These are phyloP conservation scores for Wilcoxina mikolae DNA, from an alignment of 495 filamentous ascomycete genomes.

Conservation along the genomic window DNA sequence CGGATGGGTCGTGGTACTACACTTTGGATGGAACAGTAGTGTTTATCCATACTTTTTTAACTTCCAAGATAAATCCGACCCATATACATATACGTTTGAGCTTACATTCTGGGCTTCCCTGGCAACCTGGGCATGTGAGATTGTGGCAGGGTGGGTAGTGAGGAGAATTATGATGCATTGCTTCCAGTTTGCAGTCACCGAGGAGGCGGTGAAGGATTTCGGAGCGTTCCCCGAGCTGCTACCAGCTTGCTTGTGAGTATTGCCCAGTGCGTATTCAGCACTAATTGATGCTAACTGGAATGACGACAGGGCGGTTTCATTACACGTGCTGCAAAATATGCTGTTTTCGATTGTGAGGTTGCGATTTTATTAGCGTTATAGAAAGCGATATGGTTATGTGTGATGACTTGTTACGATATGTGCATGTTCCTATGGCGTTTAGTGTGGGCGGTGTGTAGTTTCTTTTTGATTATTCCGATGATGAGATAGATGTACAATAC, in stretches of 20 bases:
- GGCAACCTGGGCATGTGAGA: constrained; percentile 48
- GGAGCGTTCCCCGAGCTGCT: constrained; percentile 46
- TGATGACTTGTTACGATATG: not conserved
- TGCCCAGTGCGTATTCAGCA: no score
- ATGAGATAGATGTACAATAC: no score
- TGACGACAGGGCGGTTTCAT: constrained; percentile 36
- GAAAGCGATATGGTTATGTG: not conserved
- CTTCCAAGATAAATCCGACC: constrained; percentile 29
- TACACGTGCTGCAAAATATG: constrained; percentile 55
- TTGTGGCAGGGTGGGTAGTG: constrained; percentile 42
- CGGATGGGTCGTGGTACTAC: constrained; percentile 44
- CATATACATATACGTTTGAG: constrained; percentile 31
- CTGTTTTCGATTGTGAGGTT: constrained; percentile 48
- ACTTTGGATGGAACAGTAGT: constrained; percentile 47
- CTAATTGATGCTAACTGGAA: no score
- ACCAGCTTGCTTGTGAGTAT: constrained; percentile 38
- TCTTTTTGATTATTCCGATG: no score
- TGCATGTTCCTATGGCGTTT: no score
- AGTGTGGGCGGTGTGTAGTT: no score
- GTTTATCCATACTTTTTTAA: constrained; percentile 26
- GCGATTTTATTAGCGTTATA: constrained; percentile 34
- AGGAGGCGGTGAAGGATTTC: constrained; percentile 45
- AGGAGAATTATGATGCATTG: constrained; percentile 38
- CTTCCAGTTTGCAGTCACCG: constrained; percentile 43
- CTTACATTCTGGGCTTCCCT: constrained; percentile 45